A percentile compares a stretch with the other conserved stretches of the same genome.
phyloP scores from a whole-genome alignment of 768 basidiomycete genomes.

The Boletus sensibilis region DNA sequence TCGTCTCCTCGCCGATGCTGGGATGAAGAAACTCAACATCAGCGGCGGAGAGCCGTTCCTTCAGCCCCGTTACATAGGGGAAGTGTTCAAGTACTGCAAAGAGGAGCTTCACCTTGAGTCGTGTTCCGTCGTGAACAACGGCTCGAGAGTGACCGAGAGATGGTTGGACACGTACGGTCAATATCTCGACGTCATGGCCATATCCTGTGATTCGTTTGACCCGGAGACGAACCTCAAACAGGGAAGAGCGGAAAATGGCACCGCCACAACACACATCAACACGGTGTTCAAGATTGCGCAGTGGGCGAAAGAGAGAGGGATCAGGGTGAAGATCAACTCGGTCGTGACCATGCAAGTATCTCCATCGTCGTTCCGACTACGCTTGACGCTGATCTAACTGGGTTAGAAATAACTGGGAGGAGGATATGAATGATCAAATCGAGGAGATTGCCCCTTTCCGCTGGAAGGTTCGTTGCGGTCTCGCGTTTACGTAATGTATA shows the following conservation, averaged over 20 bases:
- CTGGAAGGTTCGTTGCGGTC: slow-evolving; percentile 33
- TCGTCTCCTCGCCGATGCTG: slow-evolving; percentile 26
- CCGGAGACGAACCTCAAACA: slow-evolving; percentile 31
- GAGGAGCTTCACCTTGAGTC: slow-evolving; percentile 34
- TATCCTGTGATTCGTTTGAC: slow-evolving; percentile 38
- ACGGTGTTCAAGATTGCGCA: slow-evolving; percentile 32
- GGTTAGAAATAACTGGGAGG: slow-evolving; percentile 33
- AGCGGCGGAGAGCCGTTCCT: slow-evolving; percentile 36
- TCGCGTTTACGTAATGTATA: background rate
- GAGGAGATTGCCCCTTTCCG: slow-evolving; percentile 27
- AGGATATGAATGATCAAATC: slow-evolving; percentile 37
- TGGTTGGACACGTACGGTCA: slow-evolving; percentile 37
- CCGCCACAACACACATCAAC: slow-evolving; percentile 23
- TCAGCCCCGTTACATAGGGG: slow-evolving; percentile 31
- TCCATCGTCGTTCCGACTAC: background rate
- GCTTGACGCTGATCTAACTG: background rate
- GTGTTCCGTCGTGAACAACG: slow-evolving; percentile 31
- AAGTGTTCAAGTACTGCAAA: slow-evolving; percentile 34
- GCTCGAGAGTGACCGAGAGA: slow-evolving; percentile 35
- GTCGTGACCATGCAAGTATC: slow-evolving; percentile 28
- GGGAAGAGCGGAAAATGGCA: slow-evolving; percentile 31
- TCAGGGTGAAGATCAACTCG: slow-evolving; percentile 36
- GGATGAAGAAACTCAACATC: slow-evolving; percentile 38
- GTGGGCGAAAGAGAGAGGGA: slow-evolving; percentile 30
- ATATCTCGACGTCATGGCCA: slow-evolving; percentile 38